Evolutionary conservation across 345 rosid genomes (phyloP), one percentile per base, ranked within the genome.

Genomic region (Pistacia atlantica): DNA sequence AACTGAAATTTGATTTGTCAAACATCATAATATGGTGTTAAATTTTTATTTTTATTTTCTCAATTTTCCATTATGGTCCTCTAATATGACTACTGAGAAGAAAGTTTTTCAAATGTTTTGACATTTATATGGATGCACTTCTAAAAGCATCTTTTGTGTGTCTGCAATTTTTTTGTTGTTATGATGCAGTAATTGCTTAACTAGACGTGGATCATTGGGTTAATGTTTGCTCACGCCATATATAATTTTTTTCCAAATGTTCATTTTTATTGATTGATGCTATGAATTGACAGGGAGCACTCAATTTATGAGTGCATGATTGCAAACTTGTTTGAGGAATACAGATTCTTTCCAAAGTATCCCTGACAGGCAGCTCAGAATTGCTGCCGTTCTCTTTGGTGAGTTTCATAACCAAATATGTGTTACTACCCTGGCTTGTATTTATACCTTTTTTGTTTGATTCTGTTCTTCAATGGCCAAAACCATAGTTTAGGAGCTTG

Each of bases 321-420:
- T 84, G 97, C 83, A 35, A 93, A 96, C 86, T 89, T 96, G 52
- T 96, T 96, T 48, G 99, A 96, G 86, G 99, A 96, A 74, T 93
- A 96, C 84, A 91, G 87, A 14, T 96, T 93, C 83, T 96, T 96
- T 80, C 96, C 97, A 62, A 96, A 93, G 80, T 96, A 93, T 86
- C 99, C 99, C 99, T 2, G 99, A 96, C 81, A 89, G 92, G 79
- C 98, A 96, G 82, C 93, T 96, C 64, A 93, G 85, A 85, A 91
- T 91, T 75, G 97, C 98, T 49, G 95, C 99, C 28, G 83, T 96
- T 70, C 93, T 96, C 67, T 91, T 96, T 80, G 99, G 99, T 96
- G 84, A 86, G 97, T 82, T 72, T 18, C 18, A 46, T 48, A 11
- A 8, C 13, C 42, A 72, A 11, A 20, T 1, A 17, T 11, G 16